Percentiles rank a stretch among this genome's conserved stretches.
Evolutionary conservation across 352 stramenopile species (phyloP).

Genomic region (Elongisporangium prolatum): DNA sequence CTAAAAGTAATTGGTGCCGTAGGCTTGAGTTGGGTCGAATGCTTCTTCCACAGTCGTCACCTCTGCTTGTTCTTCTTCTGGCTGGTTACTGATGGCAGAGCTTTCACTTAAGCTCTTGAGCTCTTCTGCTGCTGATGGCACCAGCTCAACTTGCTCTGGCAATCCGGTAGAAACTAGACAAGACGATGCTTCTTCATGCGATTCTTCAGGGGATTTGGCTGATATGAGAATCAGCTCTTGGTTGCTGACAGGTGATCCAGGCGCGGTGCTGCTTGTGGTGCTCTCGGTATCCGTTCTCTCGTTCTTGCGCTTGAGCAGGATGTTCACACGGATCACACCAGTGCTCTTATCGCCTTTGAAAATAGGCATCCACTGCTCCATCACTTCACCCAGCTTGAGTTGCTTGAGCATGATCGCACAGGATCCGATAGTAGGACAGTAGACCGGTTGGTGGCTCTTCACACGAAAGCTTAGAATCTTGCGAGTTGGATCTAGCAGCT

Average conservation of each 20-base stretch:
- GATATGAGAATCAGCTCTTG: background rate
- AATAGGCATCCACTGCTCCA: background rate
- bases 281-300: background rate
- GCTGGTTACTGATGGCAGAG: no score
- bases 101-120: background rate
- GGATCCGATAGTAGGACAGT: background rate
- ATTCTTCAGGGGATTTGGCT: background rate
- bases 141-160: background rate
- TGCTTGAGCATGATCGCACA: background rate
- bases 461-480: conserved; percentile 2
- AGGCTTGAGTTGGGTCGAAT: background rate
- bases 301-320: background rate
- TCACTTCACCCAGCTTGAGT: background rate
- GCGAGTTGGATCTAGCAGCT: background rate
- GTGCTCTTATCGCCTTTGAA: background rate
- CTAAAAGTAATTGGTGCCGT: conserved; percentile 1
- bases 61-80: background rate
- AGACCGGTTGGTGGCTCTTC: conserved; percentile 2
- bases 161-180: background rate
- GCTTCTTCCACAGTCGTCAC: background rate
- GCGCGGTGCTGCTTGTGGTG: background rate
- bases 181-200: background rate
- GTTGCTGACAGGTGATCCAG: background rate
- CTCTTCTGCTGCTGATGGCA: no score
- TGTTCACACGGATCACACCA: background rate